A percentile compares a stretch with the other conserved stretches of the same genome.
These are phyloP conservation scores for Globisporangium middletonii DNA, from an alignment of 352 stramenopile species.

Conservation along the genomic window DNA sequence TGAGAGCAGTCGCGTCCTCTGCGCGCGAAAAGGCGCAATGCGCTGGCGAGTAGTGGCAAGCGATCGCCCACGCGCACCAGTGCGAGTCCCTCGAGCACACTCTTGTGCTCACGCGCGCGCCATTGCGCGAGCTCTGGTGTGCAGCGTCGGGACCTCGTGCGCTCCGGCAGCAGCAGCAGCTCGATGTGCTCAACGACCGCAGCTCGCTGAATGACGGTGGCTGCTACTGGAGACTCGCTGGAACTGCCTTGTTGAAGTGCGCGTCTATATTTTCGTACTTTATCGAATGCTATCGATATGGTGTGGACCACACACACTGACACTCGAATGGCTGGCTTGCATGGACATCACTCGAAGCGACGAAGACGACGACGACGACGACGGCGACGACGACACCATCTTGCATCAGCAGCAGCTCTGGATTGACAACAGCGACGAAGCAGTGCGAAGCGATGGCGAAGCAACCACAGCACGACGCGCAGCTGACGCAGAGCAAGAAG, in stretches of 20 bases:
- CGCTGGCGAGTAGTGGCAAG: neutral
- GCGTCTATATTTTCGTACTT: no score
- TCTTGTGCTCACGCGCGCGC: neutral
- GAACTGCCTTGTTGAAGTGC: no score
- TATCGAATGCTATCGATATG: no score
- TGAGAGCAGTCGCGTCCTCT: neutral
- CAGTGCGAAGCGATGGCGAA: neutral
- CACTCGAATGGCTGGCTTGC: no score
- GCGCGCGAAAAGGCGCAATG: neutral
- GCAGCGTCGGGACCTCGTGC: no score
- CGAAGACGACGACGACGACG: neutral
- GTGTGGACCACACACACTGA: no score
- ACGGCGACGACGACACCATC: neutral
- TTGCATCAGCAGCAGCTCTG: neutral
- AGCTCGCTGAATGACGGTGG: no score
- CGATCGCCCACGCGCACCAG: neutral
- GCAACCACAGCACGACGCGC: neutral
- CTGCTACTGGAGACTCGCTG: no score
- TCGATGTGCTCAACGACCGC: no score
- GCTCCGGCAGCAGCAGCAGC: no score
- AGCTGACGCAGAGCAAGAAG: slow-evolving; percentile 41
- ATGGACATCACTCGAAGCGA: no score
- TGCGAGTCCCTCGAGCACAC: neutral
- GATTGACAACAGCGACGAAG: neutral
- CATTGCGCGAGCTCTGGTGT: neutral